A percentile compares a stretch with the other conserved stretches of the same genome.
Evolutionary conservation across 768 basidiomycete species (phyloP).

Genomic region (Suillus hirtellus): DNA sequence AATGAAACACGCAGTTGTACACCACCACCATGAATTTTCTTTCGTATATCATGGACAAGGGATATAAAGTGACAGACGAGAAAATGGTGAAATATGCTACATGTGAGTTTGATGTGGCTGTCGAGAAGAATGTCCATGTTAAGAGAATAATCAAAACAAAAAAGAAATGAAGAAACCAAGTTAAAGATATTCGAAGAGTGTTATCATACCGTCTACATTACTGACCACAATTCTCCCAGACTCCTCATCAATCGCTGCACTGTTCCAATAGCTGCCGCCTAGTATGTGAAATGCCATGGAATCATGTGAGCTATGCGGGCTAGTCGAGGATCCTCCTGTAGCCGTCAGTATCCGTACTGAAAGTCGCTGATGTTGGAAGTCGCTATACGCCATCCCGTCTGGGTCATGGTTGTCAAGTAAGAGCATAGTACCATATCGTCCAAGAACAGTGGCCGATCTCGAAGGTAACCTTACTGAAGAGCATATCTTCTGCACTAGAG

Average conservation of each 20-base stretch:
- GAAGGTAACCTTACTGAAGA: constrained; percentile 38
- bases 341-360: constrained; percentile 39
- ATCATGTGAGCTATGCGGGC: neutral
- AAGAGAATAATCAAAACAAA: neutral
- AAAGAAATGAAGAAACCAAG: neutral
- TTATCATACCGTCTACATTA: constrained; percentile 29
- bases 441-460: constrained; percentile 39
- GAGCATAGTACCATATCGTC: constrained; percentile 59
- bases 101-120: neutral
- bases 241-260: too few relatives aligned
- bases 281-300: constrained; percentile 46
- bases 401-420: constrained; percentile 69
- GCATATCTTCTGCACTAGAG: constrained; percentile 40
- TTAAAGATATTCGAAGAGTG: constrained; percentile 51
- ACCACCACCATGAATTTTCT: neutral
- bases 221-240: too few relatives aligned
- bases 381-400: constrained; percentile 43
- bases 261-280: constrained; percentile 11
- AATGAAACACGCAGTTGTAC: constrained; percentile 1
- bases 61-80: neutral
- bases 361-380: constrained; percentile 55
- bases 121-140: neutral
- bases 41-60: too few relatives aligned
- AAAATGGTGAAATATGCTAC: neutral
- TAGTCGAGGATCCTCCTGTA: neutral